Conservation (phyloP, 1,284 basidiomycete genomes). For the Bondarzewia mesenterica region DNA sequence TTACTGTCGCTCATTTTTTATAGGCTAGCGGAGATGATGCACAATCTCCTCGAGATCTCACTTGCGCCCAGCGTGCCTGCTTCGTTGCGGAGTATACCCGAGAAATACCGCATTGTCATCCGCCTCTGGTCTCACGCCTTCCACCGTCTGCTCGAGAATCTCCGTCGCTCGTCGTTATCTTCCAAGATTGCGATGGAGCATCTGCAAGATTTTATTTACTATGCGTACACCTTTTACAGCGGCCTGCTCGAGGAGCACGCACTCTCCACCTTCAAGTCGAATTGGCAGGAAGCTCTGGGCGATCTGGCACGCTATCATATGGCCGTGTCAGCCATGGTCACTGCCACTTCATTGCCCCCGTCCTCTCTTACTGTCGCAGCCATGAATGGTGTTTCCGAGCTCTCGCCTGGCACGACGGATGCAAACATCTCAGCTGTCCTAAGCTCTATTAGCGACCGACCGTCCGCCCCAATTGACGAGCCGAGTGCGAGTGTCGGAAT, state of each 20-base stretch:
- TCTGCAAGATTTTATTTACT: slow-evolving; percentile 77
- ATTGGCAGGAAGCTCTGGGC: slow-evolving; percentile 95
- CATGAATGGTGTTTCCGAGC: slow-evolving; percentile 16
- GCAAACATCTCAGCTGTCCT: slow-evolving; percentile 18
- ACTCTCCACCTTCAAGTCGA: slow-evolving; percentile 64
- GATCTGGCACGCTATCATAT: slow-evolving; percentile 93
- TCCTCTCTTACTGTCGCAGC: slow-evolving; percentile 36
- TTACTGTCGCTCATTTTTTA: slow-evolving; percentile 1
- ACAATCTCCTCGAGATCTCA: slow-evolving; percentile 81
- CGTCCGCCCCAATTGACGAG: slow-evolving; percentile 52
- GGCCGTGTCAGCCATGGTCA: slow-evolving; percentile 75
- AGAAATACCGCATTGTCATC: slow-evolving; percentile 91
- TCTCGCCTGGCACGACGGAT: slow-evolving; percentile 15
- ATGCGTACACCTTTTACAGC: slow-evolving; percentile 91
- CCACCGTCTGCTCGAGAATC: slow-evolving; percentile 82
- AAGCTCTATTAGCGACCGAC: slow-evolving; percentile 35
- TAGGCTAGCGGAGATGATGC: slow-evolving; percentile 85
- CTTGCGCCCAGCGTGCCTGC: slow-evolving; percentile 83
- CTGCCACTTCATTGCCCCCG: slow-evolving; percentile 29
- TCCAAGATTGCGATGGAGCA: slow-evolving; percentile 46
- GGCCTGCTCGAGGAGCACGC: slow-evolving; percentile 80
- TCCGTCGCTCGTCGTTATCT: slow-evolving; percentile 77
- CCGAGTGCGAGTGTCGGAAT: slow-evolving; percentile 77
- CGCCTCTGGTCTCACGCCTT: slow-evolving; percentile 92
- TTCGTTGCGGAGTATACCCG: slow-evolving; percentile 82